Evolutionary conservation across 73 alveolate species (phyloP).

Genomic region (Tetrahymena thermophila): DNA sequence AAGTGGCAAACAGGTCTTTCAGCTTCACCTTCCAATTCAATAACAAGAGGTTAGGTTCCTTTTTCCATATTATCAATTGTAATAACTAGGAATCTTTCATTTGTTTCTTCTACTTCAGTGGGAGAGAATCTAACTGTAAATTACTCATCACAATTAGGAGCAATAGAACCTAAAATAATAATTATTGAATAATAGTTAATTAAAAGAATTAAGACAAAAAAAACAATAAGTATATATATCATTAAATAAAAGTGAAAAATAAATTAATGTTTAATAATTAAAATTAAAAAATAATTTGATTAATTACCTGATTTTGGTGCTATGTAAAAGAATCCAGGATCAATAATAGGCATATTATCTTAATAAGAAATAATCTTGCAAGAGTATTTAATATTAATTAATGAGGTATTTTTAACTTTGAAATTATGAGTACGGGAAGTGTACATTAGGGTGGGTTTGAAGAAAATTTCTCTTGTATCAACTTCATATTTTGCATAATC

Average conservation of each 20-base stretch:
- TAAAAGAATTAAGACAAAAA: slow-evolving; percentile 4
- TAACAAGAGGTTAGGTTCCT: slow-evolving; percentile 72
- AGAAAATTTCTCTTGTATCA: slow-evolving; percentile 70
- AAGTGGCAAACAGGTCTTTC: slow-evolving; percentile 97
- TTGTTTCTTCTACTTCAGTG: slow-evolving; percentile 86
- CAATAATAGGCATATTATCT: slow-evolving; percentile 76
- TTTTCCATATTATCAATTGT: slow-evolving; percentile 87
- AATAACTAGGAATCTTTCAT: slow-evolving; percentile 82
- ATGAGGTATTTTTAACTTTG: slow-evolving; percentile 78
- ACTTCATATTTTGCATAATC: slow-evolving; percentile 94
- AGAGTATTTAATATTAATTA: slow-evolving; percentile 77
- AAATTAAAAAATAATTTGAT: neutral
- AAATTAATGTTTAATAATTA: too few species aligned
- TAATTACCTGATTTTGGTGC: slow-evolving; percentile 68
- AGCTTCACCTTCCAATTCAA: slow-evolving; percentile 93
- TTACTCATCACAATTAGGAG: slow-evolving; percentile 92
- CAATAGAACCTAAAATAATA: slow-evolving; percentile 68
- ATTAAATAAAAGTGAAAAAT: too few species aligned
- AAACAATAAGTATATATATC: too few species aligned
- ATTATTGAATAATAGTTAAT: neutral
- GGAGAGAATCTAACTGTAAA: slow-evolving; percentile 93
- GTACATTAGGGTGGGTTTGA: slow-evolving; percentile 94
- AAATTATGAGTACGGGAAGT: slow-evolving; percentile 91
- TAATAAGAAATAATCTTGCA: slow-evolving; percentile 73
- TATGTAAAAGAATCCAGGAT: slow-evolving; percentile 90